Base-by-base conservation (phyloP, 352 stramenopile species). In the Globisporangium barbulae region DNA sequence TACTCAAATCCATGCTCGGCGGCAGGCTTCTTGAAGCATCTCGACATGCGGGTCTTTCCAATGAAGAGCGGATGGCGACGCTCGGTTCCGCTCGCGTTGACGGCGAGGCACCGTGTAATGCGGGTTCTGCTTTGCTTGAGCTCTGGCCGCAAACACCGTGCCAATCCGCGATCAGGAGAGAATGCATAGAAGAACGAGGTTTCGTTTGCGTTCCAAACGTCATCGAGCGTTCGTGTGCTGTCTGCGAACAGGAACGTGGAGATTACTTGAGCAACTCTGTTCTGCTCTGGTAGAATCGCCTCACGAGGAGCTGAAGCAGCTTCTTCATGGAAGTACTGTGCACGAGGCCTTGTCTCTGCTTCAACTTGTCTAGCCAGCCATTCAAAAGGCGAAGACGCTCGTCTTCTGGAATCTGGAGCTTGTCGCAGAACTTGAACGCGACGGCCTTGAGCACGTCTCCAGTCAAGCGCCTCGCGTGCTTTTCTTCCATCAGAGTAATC, bases 341-440 rank as follows among this genome's bases (percentile, higher is more conserved):
- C 7, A 10, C 1, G 45, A 52, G 21, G 45, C 8, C n/a, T 31
- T 52, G 45, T 15, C 21, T 31, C 21, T 52, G 45, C 10, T 52
- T 52, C 21, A 31, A 52, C 21, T 52, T 52, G 45, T 52, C 45
- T 19, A 52, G 21, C 45, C 45, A 52, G 45, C 45, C 45, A 31
- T 52, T 31, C 10, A 8, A 52, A 52, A 52, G 7, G 45, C n/a
- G n/a, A 52, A 52, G n/a, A 17, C 45, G 45, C 45, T 52, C 45
- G 21, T 52, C 21, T 31, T 31, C 45, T 52, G 21, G 21, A 31
- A 31, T 52, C 21, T 52, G 21, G 9, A 52, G n/a, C 9, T 52
- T 52, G 45, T 52, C 21, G 45, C 31, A 52, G 45, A 52, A 31
- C 21, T 52, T 52, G 9, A 21, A n/a, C 21, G 21, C 21, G 21